phyloP scores from a whole-genome alignment of 1,139 yeast genomes.

The Taphrina populina region DNA sequence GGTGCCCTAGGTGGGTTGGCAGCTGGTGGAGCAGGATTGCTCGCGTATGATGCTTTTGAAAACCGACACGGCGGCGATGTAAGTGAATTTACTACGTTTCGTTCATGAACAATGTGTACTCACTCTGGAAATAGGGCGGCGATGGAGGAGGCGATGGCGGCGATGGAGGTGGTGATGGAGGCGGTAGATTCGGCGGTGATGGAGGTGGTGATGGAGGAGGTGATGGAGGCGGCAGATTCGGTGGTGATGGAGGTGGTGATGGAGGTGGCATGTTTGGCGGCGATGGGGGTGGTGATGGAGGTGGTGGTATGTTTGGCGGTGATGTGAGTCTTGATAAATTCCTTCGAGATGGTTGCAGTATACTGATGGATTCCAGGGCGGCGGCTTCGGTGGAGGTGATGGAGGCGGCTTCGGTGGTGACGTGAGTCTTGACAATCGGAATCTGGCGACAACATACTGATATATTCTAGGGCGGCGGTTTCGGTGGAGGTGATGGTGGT shows the following conservation, averaged over 20 bases:
- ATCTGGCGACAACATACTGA: background rate
- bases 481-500: constrained; percentile 17
- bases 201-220: constrained; percentile 24
- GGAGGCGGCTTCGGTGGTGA: constrained; percentile 12
- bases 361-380: constrained; percentile 13
- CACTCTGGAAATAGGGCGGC: constrained; percentile 5
- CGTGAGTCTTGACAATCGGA: constrained; percentile 7
- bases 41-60: constrained; percentile 11
- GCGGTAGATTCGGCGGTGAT: constrained; percentile 11
- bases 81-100: too few species aligned
- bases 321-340: too few species aligned
- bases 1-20: constrained; percentile 10
- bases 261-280: constrained; percentile 17
- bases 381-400: constrained; percentile 7
- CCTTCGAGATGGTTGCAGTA: too few species aligned
- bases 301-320: constrained; percentile 5
- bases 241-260: constrained; percentile 19
- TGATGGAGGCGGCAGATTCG: constrained; percentile 4
- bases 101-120: too few species aligned
- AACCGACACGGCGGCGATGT: constrained; percentile 9
- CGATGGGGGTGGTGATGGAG: constrained; percentile 16
- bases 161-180: constrained; percentile 7
- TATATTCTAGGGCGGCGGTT: constrained; percentile 8
- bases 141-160: constrained; percentile 23
- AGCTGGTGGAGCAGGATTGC: constrained; percentile 13